Evolutionary conservation across 345 rosid genomes (phyloP).

Genomic region (Populus alba): DNA sequence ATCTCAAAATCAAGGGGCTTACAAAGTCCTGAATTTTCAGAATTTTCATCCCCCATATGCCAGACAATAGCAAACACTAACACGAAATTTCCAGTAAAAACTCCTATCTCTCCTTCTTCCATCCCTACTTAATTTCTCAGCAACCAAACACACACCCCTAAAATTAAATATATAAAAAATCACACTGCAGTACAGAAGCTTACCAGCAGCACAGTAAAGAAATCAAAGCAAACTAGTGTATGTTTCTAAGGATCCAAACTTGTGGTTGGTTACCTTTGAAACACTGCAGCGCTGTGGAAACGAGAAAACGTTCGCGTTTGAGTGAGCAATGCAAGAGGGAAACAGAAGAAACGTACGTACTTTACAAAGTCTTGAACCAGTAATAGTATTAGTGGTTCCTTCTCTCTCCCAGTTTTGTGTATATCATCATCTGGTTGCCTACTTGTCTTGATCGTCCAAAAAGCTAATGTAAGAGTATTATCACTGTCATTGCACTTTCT

Average conservation of each 20-base stretch:
- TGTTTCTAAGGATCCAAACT: neutral
- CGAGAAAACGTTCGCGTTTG: neutral
- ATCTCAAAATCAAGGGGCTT: neutral
- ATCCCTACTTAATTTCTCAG: neutral
- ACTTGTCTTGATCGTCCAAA: neutral
- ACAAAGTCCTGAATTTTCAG: neutral
- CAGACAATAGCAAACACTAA: too few relatives aligned
- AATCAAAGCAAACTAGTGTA: neutral
- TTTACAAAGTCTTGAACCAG: neutral
- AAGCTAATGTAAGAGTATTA: neutral
- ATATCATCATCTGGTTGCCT: neutral
- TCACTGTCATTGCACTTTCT: neutral
- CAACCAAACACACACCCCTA: neutral
- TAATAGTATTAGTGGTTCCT: neutral
- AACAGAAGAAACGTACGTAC: neutral
- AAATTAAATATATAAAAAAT: neutral
- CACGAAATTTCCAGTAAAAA: too few relatives aligned
- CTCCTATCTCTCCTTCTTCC: neutral
- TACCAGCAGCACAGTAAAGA: neutral
- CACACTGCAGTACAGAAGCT: neutral
- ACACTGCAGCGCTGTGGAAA: too few relatives aligned
- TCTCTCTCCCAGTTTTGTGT: neutral
- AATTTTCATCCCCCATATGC: neutral
- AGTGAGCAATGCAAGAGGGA: neutral
- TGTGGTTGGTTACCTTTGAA: neutral